Percentiles rank a stretch among this genome's conserved stretches.
Evolutionary conservation across 768 basidiomycete species (phyloP).

Genomic region (Suillus subaureus): DNA sequence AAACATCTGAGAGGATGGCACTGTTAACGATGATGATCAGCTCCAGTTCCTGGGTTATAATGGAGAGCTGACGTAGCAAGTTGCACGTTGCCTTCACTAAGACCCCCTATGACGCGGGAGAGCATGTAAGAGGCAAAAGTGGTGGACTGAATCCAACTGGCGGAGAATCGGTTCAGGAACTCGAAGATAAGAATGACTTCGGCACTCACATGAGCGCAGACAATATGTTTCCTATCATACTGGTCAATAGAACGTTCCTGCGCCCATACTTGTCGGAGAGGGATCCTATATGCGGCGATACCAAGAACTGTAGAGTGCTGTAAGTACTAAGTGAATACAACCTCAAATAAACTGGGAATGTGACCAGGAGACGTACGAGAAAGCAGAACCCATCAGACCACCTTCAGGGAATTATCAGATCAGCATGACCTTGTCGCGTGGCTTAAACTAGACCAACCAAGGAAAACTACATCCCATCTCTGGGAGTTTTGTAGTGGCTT

Average conservation of each 20-base stretch:
- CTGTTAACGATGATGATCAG: conserved; percentile 39
- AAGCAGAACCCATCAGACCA: conserved; percentile 91
- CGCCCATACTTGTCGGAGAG: conserved; percentile 92
- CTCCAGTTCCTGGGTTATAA: neutral
- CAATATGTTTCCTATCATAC: conserved; percentile 92
- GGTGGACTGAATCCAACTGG: conserved; percentile 88
- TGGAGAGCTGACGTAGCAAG: conserved; percentile 77
- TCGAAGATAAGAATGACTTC: conserved; percentile 11
- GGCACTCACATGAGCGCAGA: conserved; percentile 79
- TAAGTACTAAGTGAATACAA: conserved; percentile 33
- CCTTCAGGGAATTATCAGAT: conserved; percentile 39
- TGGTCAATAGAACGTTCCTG: conserved; percentile 76
- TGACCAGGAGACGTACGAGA: conserved; percentile 63
- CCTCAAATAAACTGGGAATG: conserved; percentile 37
- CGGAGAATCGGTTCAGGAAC: neutral
- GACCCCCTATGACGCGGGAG: conserved; percentile 87
- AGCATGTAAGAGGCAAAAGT: conserved; percentile 89
- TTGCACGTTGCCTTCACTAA: conserved; percentile 98
- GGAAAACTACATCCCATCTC: conserved; percentile 91
- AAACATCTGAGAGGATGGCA: conserved; percentile 92
- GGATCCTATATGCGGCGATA: conserved; percentile 80
- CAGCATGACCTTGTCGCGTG: neutral
- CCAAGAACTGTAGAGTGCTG: conserved; percentile 81
- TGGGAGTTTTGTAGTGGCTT: conserved; percentile 60
- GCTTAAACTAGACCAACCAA: conserved; percentile 53